Base-by-base conservation (phyloP, 495 filamentous ascomycete species). In the Aspergillus sclerotiicarbonarius region DNA sequence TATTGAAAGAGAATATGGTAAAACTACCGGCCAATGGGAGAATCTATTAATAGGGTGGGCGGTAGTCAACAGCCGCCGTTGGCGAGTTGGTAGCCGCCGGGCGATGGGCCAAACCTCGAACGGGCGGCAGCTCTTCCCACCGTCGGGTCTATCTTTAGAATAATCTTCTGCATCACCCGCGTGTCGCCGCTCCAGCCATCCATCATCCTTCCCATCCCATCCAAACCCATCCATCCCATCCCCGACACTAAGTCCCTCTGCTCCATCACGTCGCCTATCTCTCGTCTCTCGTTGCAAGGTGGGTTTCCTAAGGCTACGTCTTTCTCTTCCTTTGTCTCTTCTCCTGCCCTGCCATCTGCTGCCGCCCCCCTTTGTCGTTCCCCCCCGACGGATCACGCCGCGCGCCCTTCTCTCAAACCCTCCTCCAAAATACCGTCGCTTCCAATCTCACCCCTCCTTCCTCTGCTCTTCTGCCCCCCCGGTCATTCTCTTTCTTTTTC, bases 131-230 rank as follows among this genome's bases (percentile, higher is more conserved):
- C 37, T 39, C 50, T 47, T 53, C 60, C 61, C 43, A 53, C 54
- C 46, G 49, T 54, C 30, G 62, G 62, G 59, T 60, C 66, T 71
- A 71, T 71, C 66, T 71, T 71, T 71, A 71, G 68, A 69, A 69
- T 62, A 69, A 69, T 64, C 66, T 64, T 64, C 62, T 67, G 60
- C 61, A 64, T 57, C 56, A 51, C 62, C 59, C 60, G 61, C 59
- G 59, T 62, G 60, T 62, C 57, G 57, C 59, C 51, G 44, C 41
- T 58, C 51, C 56, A 58, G 55, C 57, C 58, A 60, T 61, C 52
- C 60, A 62, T 51, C 51, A 56, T 50, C 37, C 58, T 60, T 60
- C 63, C 59, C 59, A 55, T 43, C 63, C 46, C 57, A 51, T 51
- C 50, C 48, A 51, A 58, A 55, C 58, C 54, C 48, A 50, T 54